These are phyloP conservation scores for Mycogone perniciosa DNA, from an alignment of 2,329 filamentous ascomycete genomes.

Conservation along the genomic window DNA sequence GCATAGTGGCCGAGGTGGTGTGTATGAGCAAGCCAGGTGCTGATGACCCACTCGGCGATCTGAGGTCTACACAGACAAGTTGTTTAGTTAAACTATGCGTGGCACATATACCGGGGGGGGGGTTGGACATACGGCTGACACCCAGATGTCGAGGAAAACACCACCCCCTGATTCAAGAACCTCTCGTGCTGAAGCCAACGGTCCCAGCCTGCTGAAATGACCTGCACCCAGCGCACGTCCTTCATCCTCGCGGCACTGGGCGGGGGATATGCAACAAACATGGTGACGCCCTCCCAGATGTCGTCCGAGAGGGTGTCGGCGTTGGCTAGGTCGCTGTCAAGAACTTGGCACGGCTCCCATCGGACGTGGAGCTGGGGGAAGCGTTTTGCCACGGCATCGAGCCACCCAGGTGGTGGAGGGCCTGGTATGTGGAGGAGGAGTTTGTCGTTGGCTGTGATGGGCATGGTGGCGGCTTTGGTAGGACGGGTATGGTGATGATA, in stretches of 20 bases:
- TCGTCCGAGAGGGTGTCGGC: constrained; percentile 25
- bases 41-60: constrained; percentile 37
- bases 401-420: constrained; percentile 28
- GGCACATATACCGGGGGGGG: not conserved
- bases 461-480: constrained; percentile 6
- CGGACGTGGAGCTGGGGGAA: constrained; percentile 35
- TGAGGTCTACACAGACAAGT: constrained; percentile 22
- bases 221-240: constrained; percentile 39
- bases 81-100: not conserved
- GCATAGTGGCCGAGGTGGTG: constrained; percentile 27
- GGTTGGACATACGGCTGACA: constrained; percentile 32
- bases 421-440: constrained; percentile 33
- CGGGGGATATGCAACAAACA: constrained; percentile 29
- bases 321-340: constrained; percentile 13
- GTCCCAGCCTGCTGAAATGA: constrained; percentile 38
- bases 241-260: constrained; percentile 26
- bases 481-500: no score
- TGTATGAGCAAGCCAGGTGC: constrained; percentile 27
- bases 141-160: constrained; percentile 37
- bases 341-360: constrained; percentile 23
- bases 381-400: constrained; percentile 24
- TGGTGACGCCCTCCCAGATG: constrained; percentile 35
- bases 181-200: constrained; percentile 30
- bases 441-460: constrained; percentile 30
- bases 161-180: constrained; percentile 29